Evolutionary conservation across 2,329 filamentous ascomycete genomes (phyloP).

Genomic region (Aspergillus japonicus): DNA sequence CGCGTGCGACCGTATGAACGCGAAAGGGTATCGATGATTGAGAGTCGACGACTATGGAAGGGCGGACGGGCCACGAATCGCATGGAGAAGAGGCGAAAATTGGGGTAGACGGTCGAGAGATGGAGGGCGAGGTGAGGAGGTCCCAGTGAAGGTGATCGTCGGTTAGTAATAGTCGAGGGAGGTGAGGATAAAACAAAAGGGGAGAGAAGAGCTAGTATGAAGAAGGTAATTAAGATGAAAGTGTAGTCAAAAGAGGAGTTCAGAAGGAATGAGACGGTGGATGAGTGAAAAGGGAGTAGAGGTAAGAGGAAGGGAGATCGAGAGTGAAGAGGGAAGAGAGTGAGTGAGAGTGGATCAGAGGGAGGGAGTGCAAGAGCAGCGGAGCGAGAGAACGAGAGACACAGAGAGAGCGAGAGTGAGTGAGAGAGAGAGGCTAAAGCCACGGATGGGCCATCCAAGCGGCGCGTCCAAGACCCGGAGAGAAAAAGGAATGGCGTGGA

Average conservation of each 20-base stretch:
- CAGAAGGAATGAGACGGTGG: background rate
- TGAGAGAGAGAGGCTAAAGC: constrained; percentile 22
- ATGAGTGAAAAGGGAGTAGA: constrained; percentile 4
- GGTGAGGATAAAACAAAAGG: constrained; percentile 11
- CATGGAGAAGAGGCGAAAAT: constrained; percentile 18
- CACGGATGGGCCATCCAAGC: constrained; percentile 28
- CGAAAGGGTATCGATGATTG: constrained; percentile 21
- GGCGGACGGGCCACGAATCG: constrained; percentile 24
- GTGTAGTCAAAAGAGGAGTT: constrained; percentile 1
- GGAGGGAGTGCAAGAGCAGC: constrained; percentile 17
- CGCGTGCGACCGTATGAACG: constrained; percentile 27
- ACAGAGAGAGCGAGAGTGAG: constrained; percentile 12
- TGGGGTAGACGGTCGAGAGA: background rate
- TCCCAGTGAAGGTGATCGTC: constrained; percentile 6
- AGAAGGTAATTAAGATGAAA: constrained; percentile 14
- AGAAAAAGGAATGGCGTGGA: constrained; percentile 29
- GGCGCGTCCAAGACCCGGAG: constrained; percentile 24
- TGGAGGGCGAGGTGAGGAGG: background rate
- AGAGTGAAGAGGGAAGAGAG: constrained; percentile 11
- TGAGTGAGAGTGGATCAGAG: constrained; percentile 9
- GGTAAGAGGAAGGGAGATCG: constrained; percentile 5
- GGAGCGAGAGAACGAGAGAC: constrained; percentile 13
- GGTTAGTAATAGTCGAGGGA: constrained; percentile 2
- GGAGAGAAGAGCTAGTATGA: constrained; percentile 13
- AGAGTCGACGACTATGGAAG: constrained; percentile 19